Evolutionary conservation across 129 eudicot species (phyloP).

Genomic region (Lactuca saligna): DNA sequence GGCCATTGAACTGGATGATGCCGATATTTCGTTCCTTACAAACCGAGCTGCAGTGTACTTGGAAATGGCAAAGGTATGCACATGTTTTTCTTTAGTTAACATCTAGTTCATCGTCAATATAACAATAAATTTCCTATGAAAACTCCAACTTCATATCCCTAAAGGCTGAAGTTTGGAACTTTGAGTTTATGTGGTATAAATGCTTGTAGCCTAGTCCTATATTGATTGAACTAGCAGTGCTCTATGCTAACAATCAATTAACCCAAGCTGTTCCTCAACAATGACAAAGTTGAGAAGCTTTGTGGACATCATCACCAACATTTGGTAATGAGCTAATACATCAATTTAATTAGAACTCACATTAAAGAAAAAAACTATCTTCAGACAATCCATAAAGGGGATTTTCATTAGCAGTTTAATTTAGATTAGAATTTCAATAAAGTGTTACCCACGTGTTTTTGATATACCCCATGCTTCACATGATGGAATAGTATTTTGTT

Average conservation of each 20-base stretch:
- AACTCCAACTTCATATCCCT: too few species aligned
- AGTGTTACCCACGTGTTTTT: not conserved
- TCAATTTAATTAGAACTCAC: not conserved
- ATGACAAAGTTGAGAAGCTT: not conserved
- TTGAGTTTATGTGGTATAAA: not conserved
- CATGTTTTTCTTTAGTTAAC: not conserved
- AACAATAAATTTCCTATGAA: too few species aligned
- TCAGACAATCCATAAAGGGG: not conserved
- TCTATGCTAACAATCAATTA: not conserved
- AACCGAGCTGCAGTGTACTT: slow-evolving; percentile 93
- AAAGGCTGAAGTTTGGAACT: too few species aligned
- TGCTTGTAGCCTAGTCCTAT: not conserved
- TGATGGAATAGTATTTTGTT: not conserved
- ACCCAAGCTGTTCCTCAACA: not conserved
- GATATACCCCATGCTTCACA: not conserved
- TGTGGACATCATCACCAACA: not conserved
- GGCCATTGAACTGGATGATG: slow-evolving; percentile 82
- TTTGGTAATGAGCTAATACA: too few species aligned
- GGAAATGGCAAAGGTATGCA: slow-evolving; percentile 93
- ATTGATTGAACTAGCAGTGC: not conserved
- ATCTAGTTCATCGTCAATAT: not conserved
- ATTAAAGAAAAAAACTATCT: not conserved
- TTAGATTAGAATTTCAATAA: too few species aligned
- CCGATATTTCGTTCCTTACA: slow-evolving; percentile 78
- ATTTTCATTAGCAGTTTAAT: too few species aligned